These are phyloP conservation scores for Boletus pseudopeckii DNA, from an alignment of 768 basidiomycete genomes.

Conservation along the genomic window DNA sequence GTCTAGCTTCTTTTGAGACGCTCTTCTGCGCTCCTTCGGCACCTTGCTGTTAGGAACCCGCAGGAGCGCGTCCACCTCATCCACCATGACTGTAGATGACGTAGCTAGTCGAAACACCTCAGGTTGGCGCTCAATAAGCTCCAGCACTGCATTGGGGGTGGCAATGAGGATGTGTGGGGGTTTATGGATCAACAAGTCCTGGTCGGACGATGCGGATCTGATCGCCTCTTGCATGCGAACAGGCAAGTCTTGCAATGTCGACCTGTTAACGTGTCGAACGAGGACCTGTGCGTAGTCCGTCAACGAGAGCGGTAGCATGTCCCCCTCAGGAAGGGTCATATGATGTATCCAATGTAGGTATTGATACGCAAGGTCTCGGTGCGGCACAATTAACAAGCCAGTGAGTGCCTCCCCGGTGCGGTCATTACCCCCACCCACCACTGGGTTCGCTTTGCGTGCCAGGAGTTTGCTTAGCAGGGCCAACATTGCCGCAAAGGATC, in stretches of 20 bases:
- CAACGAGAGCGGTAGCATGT: conserved; percentile 32
- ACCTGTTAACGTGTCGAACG: conserved; percentile 46
- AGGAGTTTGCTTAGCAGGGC: conserved; percentile 61
- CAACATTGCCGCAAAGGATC: conserved; percentile 69
- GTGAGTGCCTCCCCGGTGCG: conserved; percentile 37
- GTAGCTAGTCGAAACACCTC: conserved; percentile 42
- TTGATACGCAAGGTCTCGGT: conserved; percentile 69
- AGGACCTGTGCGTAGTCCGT: conserved; percentile 55
- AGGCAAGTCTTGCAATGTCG: conserved; percentile 17
- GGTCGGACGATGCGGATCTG: conserved; percentile 26
- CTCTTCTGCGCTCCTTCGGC: conserved; percentile 38
- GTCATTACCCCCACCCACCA: conserved; percentile 15
- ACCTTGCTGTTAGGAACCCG: conserved; percentile 42
- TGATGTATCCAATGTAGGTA: conserved; percentile 61
- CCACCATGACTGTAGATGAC: conserved; percentile 62
- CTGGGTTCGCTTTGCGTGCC: conserved; percentile 18
- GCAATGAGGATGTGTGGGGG: conserved; percentile 68
- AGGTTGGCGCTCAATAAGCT: conserved; percentile 45
- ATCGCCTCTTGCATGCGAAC: conserved; percentile 29
- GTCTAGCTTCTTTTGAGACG: conserved; percentile 37
- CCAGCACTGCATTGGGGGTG: conserved; percentile 67
- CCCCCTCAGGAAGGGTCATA: conserved; percentile 36
- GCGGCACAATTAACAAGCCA: conserved; percentile 66
- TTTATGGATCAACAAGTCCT: conserved; percentile 36
- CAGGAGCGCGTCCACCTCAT: conserved; percentile 74